Evolutionary conservation across 78 protist species (phyloP), one percentile per base, ranked within the genome.

Genomic region (Dictyostelium firmibasis): DNA sequence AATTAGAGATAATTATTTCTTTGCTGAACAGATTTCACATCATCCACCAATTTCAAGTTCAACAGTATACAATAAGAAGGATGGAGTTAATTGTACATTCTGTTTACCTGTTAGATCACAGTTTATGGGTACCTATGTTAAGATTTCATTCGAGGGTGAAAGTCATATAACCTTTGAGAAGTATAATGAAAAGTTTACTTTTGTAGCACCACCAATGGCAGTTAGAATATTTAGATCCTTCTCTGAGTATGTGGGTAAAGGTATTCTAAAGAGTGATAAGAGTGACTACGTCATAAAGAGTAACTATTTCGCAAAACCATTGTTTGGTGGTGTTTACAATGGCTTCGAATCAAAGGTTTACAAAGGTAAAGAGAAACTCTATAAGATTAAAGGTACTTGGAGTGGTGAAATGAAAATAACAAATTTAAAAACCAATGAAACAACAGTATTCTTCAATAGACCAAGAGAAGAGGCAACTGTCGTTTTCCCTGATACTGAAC

Each of bases 111-210:
- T 89, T 9, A 60, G 53, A 4, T 31, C 31, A 18, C 36, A 33
- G 20, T 89, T 89, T 25, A 89, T 89, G 94, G 94, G 94, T 4
- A 89, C 94, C 3, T 89, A 81, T 67, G 83, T 89, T 0, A 79
- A 81, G 29, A 50, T 89, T 2, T 36, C 86, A 4, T 36, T 89
- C 5, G 94, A 89, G 11, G 94, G 94, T 31, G 38, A 38, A 16
- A 13, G 50, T 3, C n/a, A 18, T n/a, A 64, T 89, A 9, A 11
- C 50, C 50, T 33, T 89, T 3, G 94, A 62, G 5, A 89, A 89
- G 47, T 47, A 62, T 18, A 16, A 67, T 47, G 94, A 89, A 81
- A 47, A n/a, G 20, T 69, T 38, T 27, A 41, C 35, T 7, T 20
- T 57, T 33, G 50, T 77, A 4, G 20, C 29, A 0, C 83, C 86